These are phyloP conservation scores for Lycium barbarum DNA, from an alignment of 257 asterid species.

Conservation along the genomic window DNA sequence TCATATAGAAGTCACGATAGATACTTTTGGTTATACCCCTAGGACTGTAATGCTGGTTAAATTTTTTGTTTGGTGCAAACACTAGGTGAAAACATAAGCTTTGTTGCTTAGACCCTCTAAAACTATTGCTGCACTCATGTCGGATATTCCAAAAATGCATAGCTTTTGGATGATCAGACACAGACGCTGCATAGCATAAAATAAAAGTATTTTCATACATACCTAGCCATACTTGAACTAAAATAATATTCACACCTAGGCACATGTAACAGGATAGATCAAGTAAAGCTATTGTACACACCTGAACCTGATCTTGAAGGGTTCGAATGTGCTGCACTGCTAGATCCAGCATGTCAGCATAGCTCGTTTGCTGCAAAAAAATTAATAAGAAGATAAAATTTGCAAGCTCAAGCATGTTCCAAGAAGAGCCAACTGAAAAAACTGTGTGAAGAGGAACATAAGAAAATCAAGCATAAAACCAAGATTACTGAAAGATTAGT, in stretches of 20 bases:
- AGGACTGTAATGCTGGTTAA: background rate
- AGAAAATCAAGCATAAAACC: background rate
- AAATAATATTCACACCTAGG: background rate
- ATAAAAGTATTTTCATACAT: background rate
- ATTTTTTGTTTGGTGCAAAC: background rate
- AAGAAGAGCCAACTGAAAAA: background rate
- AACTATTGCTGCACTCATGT: background rate
- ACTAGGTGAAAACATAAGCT: background rate
- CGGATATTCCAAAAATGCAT: background rate
- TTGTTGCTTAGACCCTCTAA: background rate
- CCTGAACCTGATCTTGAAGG: conserved; percentile 85
- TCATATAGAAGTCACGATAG: too few species aligned
- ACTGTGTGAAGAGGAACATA: background rate
- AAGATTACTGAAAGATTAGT: background rate
- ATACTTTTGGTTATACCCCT: too few species aligned
- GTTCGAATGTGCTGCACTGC: conserved; percentile 85
- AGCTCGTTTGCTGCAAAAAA: conserved; percentile 90
- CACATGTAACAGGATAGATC: background rate
- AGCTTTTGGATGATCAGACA: background rate
- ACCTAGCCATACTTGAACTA: too few species aligned
- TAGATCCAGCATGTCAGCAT: conserved; percentile 92
- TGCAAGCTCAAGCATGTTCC: background rate
- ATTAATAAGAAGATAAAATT: background rate
- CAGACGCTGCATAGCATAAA: background rate
- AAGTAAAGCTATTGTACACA: conserved; percentile 36